Conservation (phyloP, 2,329 filamentous ascomycete genomes). For the Exophiala xenobiotica region DNA sequence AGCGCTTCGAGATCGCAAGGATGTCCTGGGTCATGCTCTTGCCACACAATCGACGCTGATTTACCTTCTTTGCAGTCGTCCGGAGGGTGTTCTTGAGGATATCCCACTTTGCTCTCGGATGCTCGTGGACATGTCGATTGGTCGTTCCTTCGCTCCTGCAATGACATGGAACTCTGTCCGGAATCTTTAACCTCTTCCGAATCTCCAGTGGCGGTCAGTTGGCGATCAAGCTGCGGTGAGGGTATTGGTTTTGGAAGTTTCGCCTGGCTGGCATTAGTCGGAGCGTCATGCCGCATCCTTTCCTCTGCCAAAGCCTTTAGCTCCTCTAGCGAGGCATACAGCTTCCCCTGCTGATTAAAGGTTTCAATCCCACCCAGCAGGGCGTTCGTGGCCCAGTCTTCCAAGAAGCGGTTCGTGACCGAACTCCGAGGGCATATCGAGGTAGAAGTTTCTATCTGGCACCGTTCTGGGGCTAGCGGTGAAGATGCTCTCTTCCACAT, state of each 20-base stretch:
- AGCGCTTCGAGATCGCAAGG: background rate
- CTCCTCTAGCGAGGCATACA: conserved; percentile 23
- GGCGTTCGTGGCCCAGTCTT: conserved; percentile 10
- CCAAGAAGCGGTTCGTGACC: conserved; percentile 3
- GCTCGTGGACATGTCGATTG: too few species aligned
- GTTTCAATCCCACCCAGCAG: conserved; percentile 14
- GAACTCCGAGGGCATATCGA: conserved; percentile 3
- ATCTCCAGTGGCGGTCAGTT: too few species aligned
- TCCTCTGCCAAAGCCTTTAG: conserved; percentile 15
- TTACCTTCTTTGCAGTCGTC: too few species aligned
- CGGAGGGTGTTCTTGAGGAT: too few species aligned
- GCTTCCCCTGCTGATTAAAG: conserved; percentile 2
- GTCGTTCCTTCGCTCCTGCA: too few species aligned
- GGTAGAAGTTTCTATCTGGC: background rate
- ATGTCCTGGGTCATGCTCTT: background rate
- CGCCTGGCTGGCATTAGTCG: background rate
- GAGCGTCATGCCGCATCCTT: background rate
- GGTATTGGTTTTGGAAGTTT: background rate
- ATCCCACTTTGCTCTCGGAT: too few species aligned
- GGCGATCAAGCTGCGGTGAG: too few species aligned
- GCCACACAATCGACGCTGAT: background rate
- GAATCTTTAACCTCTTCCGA: too few species aligned
- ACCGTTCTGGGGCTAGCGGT: background rate
- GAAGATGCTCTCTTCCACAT: too few species aligned
- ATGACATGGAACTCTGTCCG: too few species aligned